Evolutionary conservation across 2,329 filamentous ascomycete species (phyloP).

Genomic region (Xylariaceae sp.): DNA sequence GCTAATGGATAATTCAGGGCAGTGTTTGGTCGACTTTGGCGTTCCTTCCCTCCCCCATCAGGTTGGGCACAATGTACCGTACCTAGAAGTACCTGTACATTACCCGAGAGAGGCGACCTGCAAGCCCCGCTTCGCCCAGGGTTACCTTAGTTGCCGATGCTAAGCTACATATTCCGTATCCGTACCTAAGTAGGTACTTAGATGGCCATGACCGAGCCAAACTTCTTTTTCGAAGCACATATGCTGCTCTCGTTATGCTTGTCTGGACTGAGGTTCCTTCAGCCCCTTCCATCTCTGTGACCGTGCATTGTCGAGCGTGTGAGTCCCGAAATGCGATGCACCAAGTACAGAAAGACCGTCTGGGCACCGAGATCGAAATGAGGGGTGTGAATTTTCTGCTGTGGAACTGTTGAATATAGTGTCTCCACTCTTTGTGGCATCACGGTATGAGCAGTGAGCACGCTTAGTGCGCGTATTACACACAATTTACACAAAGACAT

Average conservation of each 20-base stretch:
- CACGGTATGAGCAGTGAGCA: no score
- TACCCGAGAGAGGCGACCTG: no score
- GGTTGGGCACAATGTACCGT: not conserved
- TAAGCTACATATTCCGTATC: not conserved
- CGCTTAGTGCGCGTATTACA: no score
- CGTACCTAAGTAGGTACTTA: not conserved
- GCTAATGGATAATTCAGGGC: slow-evolving; percentile 8
- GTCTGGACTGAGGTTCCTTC: not conserved
- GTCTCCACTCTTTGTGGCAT: not conserved
- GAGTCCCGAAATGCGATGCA: not conserved
- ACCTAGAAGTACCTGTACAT: not conserved
- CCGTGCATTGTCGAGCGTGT: not conserved
- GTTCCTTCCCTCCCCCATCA: not conserved
- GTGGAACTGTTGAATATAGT: slow-evolving; percentile 16
- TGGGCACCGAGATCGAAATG: slow-evolving; percentile 24
- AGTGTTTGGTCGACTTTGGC: not conserved
- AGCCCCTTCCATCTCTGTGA: not conserved
- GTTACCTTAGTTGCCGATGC: no score
- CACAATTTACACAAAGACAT: no score
- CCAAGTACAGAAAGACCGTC: not conserved
- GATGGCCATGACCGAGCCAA: not conserved
- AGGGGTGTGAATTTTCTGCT: slow-evolving; percentile 31
- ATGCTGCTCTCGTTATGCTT: not conserved
- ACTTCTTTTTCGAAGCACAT: not conserved
- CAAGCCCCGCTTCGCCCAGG: no score